Evolutionary conservation across 345 rosid genomes (phyloP).

Genomic region (Kernera saxatilis): DNA sequence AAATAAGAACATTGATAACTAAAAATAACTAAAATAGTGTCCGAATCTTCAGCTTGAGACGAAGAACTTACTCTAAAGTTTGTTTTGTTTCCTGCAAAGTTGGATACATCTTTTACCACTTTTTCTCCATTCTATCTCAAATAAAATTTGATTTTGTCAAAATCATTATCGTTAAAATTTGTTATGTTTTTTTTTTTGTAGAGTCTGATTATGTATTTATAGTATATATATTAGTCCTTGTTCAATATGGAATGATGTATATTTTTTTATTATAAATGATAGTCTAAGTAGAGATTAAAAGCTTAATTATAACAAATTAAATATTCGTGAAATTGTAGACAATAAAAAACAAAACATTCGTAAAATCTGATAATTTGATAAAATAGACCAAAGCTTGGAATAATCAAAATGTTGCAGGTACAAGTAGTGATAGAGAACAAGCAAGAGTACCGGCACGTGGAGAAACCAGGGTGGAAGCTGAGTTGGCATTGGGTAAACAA

Average conservation of each 20-base stretch:
- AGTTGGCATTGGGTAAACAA: constrained; percentile 59
- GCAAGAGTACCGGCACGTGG: constrained; percentile 71
- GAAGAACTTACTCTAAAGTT: constrained; percentile 9
- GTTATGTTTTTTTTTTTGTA: background rate
- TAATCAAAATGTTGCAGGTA: constrained; percentile 27
- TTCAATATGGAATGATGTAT: no score
- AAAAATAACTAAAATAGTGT: background rate
- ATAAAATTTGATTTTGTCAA: background rate
- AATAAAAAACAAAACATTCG: no score
- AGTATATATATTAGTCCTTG: no score
- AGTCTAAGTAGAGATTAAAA: no score
- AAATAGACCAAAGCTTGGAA: background rate
- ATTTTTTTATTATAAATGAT: no score
- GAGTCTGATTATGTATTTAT: no score
- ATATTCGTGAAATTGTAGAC: no score
- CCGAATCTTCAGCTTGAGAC: constrained; percentile 14
- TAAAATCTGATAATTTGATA: no score
- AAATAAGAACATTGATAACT: background rate
- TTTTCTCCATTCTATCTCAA: background rate
- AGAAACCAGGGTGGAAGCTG: constrained; percentile 76
- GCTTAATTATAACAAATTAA: no score
- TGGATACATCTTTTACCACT: constrained; percentile 4
- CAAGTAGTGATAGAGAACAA: constrained; percentile 53
- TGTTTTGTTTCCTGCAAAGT: constrained; percentile 15
- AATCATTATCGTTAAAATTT: background rate